Percentiles rank a stretch among this genome's conserved stretches.
Conservation (phyloP, 106 monocot species). For the Dactylorhiza incarnata region DNA sequence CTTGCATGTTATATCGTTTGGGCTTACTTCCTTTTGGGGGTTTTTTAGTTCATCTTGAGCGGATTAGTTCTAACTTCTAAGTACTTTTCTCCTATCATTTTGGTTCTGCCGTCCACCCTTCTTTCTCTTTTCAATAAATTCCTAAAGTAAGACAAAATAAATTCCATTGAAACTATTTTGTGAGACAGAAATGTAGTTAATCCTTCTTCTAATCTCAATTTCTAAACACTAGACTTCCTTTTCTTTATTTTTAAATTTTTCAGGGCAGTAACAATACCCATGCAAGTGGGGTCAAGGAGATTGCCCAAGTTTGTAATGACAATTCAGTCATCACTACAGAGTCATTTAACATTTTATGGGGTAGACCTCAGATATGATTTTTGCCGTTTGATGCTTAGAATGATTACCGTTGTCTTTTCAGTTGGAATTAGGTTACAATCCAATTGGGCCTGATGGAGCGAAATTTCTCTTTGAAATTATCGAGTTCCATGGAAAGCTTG, state of each 20-base stretch:
- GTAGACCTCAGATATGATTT: background rate
- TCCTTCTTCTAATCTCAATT: background rate
- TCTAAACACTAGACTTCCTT: background rate
- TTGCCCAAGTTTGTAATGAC: conserved; percentile 79
- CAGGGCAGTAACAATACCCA: conserved; percentile 98
- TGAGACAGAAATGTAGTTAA: background rate
- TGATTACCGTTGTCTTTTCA: conserved; percentile 19
- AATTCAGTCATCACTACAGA: conserved; percentile 86
- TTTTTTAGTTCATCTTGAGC: no score
- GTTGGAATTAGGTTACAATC: conserved; percentile 97
- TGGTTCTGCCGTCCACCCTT: no score
- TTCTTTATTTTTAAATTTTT: background rate
- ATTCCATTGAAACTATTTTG: no score
- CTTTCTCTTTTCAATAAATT: no score
- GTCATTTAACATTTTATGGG: conserved; percentile 12
- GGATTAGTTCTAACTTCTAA: no score
- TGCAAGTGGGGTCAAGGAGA: conserved; percentile 60
- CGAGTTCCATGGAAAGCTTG: conserved; percentile 92
- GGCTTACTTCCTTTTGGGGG: background rate
- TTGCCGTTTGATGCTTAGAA: conserved; percentile 6
- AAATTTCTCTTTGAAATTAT: conserved; percentile 75
- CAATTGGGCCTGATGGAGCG: conserved; percentile 88
- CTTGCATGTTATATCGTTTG: background rate
- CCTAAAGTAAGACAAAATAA: no score
- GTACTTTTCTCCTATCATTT: no score